Percentiles rank a stretch among this genome's conserved stretches.
Conservation (phyloP, 352 stramenopile genomes). For the Phytophthora megakarya region DNA sequence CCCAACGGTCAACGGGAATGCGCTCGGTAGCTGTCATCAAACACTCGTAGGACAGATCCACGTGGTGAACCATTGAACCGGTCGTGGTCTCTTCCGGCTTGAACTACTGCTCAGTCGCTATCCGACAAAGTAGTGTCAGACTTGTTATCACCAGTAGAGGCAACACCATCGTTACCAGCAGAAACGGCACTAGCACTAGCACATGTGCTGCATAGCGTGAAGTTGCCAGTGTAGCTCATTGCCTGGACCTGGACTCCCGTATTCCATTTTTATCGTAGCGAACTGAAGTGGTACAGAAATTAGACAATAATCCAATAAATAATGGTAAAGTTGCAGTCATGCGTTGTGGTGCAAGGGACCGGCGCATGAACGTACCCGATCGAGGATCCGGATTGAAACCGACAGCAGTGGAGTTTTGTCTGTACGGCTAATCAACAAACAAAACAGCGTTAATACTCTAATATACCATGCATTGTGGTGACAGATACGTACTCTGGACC, state of each 20-base stretch:
- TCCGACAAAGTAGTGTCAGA: slow-evolving; percentile 10
- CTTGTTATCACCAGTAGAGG: slow-evolving; percentile 20
- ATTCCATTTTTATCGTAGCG: slow-evolving; percentile 86
- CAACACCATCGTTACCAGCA: slow-evolving; percentile 25
- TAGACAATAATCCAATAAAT: slow-evolving; percentile 3
- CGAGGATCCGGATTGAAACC: slow-evolving; percentile 73
- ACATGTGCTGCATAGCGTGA: slow-evolving; percentile 32
- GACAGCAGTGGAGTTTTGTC: slow-evolving; percentile 76
- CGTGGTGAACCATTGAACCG: too few species aligned
- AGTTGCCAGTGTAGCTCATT: slow-evolving; percentile 32
- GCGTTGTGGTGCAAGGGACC: too few species aligned
- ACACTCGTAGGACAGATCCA: too few species aligned
- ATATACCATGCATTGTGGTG: neutral
- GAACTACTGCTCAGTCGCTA: too few species aligned
- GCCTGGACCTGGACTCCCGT: slow-evolving; percentile 26
- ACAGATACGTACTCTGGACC: slow-evolving; percentile 64
- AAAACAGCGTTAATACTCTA: slow-evolving; percentile 1
- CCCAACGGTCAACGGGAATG: too few species aligned
- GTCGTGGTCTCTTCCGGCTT: too few species aligned
- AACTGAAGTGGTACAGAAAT: slow-evolving; percentile 41
- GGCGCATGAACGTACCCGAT: slow-evolving; percentile 64
- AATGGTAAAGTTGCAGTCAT: neutral
- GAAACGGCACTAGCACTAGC: slow-evolving; percentile 26
- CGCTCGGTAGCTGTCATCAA: too few species aligned
- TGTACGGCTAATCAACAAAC: slow-evolving; percentile 31